Evolutionary conservation across 2,329 filamentous ascomycete genomes (phyloP), one percentile per base, ranked within the genome.

Genomic region (Arthrobotrys entomopaga): DNA sequence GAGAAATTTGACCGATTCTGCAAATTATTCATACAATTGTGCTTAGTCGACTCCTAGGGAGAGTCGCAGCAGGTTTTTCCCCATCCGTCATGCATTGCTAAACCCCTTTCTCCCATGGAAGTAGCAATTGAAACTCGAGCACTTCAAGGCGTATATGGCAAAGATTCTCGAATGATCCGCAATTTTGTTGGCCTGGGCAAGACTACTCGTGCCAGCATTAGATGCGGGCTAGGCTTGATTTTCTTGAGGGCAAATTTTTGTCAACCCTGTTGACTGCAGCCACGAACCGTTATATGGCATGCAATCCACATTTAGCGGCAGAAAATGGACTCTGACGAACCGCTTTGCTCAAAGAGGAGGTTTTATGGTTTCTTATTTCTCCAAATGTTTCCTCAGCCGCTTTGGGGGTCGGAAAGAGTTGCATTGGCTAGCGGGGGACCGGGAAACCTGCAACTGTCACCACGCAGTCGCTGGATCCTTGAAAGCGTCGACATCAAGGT

Each of bases 211-310:
- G 59, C 64, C 46, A 46, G 38, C 56, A 40, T 46, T 20, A 38
- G 29, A 52, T 61, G 63, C 59, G 63, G 63, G 54, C 46, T 40
- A 15, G 61, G 56, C 22, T 63, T 50, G 57, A 61, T 65, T 53
- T 74, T 58, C 57, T 29, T 64, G 54, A 64, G 50, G 46, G 49
- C 43, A 57, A 74, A 63, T 54, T 52, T n/a, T 42, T 43, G 34
- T 48, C 65, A 52, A 64, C 53, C 57, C 59, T 63, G 57, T 48
- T 64, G 48, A 43, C 70, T 74, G 70, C 70, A 74, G 70, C 70
- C 70, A 74, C 67, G 70, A 74, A 74, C 70, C 70, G 70, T 74
- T 74, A 53, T 74, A 74, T 74, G 70, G 70, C 63, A 74, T 73
- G 69, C 63, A 60, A 66, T 73, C 69, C 69, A 73, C 56, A 65